Evolutionary conservation across 768 basidiomycete genomes (phyloP), one percentile per base, ranked within the genome.

Genomic region (Mycena filopes): DNA sequence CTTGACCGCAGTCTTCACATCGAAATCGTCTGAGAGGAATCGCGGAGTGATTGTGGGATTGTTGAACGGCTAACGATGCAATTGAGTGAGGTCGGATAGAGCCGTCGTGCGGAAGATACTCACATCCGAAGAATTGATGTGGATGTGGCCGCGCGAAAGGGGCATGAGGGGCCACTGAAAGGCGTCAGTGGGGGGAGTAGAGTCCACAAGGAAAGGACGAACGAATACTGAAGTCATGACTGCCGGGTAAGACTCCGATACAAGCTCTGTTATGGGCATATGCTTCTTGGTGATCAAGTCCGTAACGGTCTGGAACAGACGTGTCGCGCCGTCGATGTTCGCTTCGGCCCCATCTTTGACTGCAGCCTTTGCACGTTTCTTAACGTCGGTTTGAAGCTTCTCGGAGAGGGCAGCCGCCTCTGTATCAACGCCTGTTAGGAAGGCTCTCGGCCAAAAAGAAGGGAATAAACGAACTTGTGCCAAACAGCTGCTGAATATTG

Each of bases 11-110:
- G 43, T 16, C 20, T 67, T 21, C 21, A 63, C 45, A 38, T 67
- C 66, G 42, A 67, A 67, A 8, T 63, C 61, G n/a, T 63, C 66
- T 13, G 48, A 36, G n/a, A 62, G 42, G 49, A 67, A 63, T 23
- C 61, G 66, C 13, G 66, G 66, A 2, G 61, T 63, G 23, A 67
- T 59, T 53, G 21, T 56, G 21, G 66, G 60, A 45, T 8, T 20
- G 9, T 18, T 47, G 36, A 67, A 67, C 16, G 66, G 66, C 60
- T 67, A 26, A 26, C 13, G 21, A n/a, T 5, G 15, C 25, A 20
- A 11, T 23, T 63, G 6, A 54, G 41, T 13, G n/a, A 12, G 1
- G 26, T 38, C 21, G 1, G 33, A 7, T 29, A 9, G 1, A 25
- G 33, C 28, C 3, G 16, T 6, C n/a, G 9, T 10, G 31, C 36